A percentile compares a stretch with the other conserved stretches of the same genome.
Conservation (phyloP, 2,329 filamentous ascomycete genomes). For the Monosporascus sp. region DNA sequence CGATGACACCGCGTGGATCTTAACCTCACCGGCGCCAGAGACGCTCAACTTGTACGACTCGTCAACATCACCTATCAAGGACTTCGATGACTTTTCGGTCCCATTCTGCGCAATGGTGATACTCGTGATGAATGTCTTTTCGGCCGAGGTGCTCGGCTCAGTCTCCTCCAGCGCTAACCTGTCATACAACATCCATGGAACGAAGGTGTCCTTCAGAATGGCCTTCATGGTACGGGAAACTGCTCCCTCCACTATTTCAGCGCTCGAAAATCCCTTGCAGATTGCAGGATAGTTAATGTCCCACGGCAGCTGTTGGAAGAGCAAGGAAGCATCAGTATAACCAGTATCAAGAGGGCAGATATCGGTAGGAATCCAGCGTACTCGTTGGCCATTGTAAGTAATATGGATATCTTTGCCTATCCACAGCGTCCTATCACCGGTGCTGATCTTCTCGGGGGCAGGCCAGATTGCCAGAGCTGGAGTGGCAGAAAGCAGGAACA, state of each 20-base stretch:
- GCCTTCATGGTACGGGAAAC: conserved; percentile 56
- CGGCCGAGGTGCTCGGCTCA: conserved; percentile 51
- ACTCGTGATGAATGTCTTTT: conserved; percentile 48
- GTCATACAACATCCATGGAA: conserved; percentile 73
- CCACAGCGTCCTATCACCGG: conserved; percentile 48
- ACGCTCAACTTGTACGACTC: conserved; percentile 71
- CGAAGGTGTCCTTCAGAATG: conserved; percentile 64
- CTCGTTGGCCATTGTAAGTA: conserved; percentile 54
- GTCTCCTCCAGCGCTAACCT: conserved; percentile 53
- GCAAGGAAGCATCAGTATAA: conserved; percentile 23
- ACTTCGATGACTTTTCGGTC: conserved; percentile 54
- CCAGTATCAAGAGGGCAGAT: conserved; percentile 9
- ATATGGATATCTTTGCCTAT: conserved; percentile 47
- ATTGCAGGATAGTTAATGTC: conserved; percentile 38
- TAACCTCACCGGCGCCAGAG: conserved; percentile 51
- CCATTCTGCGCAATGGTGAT: conserved; percentile 59
- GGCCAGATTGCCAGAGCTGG: conserved; percentile 55
- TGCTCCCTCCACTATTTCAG: conserved; percentile 50
- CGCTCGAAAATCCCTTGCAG: conserved; percentile 39
- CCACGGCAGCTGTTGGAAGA: conserved; percentile 42
- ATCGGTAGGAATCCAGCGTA: conserved; percentile 41
- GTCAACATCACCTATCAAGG: conserved; percentile 60
- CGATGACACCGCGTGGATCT: conserved; percentile 60
- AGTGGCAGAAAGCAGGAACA: conserved; percentile 35
- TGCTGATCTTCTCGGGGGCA: conserved; percentile 44